These are phyloP conservation scores for Lipomyces anomalus DNA, from an alignment of 805 yeast species.

Conservation along the genomic window DNA sequence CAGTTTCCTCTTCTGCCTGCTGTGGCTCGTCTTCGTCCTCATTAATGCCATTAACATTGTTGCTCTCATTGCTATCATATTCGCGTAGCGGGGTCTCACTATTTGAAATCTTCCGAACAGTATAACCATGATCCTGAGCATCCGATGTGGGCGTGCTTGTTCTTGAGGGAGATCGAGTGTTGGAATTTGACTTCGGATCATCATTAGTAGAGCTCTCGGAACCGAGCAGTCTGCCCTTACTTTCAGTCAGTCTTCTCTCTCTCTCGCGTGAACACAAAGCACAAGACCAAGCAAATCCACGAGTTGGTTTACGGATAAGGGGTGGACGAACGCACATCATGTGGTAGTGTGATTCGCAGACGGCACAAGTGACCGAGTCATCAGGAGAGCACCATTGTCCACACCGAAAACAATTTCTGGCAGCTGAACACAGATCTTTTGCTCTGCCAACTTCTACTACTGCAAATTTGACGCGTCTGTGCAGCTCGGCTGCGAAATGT, in stretches of 20 bases:
- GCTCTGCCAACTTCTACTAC: constrained; percentile 68
- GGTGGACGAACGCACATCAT: constrained; percentile 86
- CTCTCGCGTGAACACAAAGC: constrained; percentile 63
- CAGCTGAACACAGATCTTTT: constrained; percentile 55
- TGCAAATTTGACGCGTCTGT: constrained; percentile 63
- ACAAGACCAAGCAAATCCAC: constrained; percentile 91
- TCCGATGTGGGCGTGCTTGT: constrained; percentile 12
- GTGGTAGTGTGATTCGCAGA: constrained; percentile 65
- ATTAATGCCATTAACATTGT: not conserved
- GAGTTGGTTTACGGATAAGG: constrained; percentile 64
- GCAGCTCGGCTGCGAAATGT: constrained; percentile 55
- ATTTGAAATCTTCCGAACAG: not conserved
- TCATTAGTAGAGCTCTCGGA: too few relatives aligned
- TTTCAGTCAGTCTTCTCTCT: constrained; percentile 40
- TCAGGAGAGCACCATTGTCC: constrained; percentile 75
- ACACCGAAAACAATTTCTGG: constrained; percentile 68
- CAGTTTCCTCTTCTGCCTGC: constrained; percentile 7
- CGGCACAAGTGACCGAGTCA: constrained; percentile 76
- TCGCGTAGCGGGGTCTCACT: not conserved
- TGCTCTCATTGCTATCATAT: too few relatives aligned
- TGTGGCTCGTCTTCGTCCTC: not conserved
- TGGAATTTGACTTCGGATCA: too few relatives aligned
- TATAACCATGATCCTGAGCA: too few relatives aligned
- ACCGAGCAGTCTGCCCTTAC: constrained; percentile 32
- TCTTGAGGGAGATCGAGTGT: constrained; percentile 7